These are phyloP conservation scores for Populus pruinosa DNA, from an alignment of 345 rosid species.

Conservation along the genomic window DNA sequence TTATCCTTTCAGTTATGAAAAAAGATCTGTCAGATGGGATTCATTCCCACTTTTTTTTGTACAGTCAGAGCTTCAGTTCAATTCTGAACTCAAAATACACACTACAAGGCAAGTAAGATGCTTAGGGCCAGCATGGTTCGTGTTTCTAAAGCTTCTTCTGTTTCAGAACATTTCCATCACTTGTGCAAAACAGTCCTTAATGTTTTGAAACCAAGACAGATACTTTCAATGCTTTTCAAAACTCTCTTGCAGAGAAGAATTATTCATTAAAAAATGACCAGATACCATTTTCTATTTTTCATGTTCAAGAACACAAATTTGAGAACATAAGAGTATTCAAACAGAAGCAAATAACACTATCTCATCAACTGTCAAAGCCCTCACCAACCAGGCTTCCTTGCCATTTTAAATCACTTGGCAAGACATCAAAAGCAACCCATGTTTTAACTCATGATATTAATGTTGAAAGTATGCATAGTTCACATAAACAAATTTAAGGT, in stretches of 20 bases:
- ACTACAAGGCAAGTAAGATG: not conserved
- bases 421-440: not conserved
- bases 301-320: no score
- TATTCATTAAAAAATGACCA: no score
- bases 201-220: no score
- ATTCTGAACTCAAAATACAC: no score
- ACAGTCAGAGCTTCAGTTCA: not conserved
- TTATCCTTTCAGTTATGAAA: not conserved
- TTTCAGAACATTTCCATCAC: not conserved
- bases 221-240: not conserved
- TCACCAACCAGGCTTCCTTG: not conserved
- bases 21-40: not conserved
- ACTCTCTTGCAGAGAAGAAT: not conserved
- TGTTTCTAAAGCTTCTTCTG: not conserved
- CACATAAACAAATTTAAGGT: not conserved
- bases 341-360: not conserved
- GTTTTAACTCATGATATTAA: not conserved
- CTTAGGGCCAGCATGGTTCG: not conserved
- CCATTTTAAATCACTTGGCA: not conserved
- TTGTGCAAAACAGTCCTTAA: not conserved
- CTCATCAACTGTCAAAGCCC: not conserved
- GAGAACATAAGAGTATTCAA: not conserved
- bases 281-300: not conserved
- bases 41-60: not conserved
- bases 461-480: not conserved